A percentile compares a stretch with the other conserved stretches of the same genome.
Conservation (phyloP, 768 basidiomycete genomes). For the Lactifluus echinatus region DNA sequence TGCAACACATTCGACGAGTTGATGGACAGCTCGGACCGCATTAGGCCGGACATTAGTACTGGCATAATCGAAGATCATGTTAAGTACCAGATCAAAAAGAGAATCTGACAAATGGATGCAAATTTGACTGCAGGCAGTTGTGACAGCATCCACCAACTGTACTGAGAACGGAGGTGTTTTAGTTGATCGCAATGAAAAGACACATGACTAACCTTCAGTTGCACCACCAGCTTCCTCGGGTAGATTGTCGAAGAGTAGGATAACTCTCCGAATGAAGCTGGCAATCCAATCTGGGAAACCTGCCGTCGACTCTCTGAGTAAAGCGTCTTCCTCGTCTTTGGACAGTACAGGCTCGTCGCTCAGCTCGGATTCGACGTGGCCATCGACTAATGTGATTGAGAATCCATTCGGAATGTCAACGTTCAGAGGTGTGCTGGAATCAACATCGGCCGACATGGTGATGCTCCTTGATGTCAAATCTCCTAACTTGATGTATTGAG, state of each 20-base stretch:
- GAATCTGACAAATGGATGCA: slow-evolving; percentile 66
- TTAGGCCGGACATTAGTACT: slow-evolving; percentile 76
- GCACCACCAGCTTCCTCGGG: slow-evolving; percentile 73
- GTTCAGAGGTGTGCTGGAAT: slow-evolving; percentile 17
- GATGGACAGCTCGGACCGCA: slow-evolving; percentile 79
- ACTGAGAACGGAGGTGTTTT: slow-evolving; percentile 31
- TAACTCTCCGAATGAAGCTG: slow-evolving; percentile 70
- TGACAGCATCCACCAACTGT: slow-evolving; percentile 69
- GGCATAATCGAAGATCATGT: slow-evolving; percentile 78
- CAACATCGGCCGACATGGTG: slow-evolving; percentile 21
- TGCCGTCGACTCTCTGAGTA: slow-evolving; percentile 62
- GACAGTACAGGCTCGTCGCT: slow-evolving; percentile 35
- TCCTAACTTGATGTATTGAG: slow-evolving; percentile 67
- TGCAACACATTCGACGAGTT: slow-evolving; percentile 78
- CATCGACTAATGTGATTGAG: slow-evolving; percentile 28
- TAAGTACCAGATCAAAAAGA: slow-evolving; percentile 71
- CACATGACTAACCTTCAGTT: slow-evolving; percentile 43
- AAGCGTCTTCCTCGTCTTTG: slow-evolving; percentile 59
- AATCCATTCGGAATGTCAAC: slow-evolving; percentile 16
- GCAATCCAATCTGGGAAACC: slow-evolving; percentile 78
- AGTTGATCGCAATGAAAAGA: background rate
- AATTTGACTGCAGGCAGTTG: slow-evolving; percentile 67
- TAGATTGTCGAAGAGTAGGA: slow-evolving; percentile 74
- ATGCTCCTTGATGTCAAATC: slow-evolving; percentile 39
- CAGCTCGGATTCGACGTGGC: background rate